Base-by-base conservation (phyloP, 2,329 filamentous ascomycete species). In the Albifimbria verrucaria region DNA sequence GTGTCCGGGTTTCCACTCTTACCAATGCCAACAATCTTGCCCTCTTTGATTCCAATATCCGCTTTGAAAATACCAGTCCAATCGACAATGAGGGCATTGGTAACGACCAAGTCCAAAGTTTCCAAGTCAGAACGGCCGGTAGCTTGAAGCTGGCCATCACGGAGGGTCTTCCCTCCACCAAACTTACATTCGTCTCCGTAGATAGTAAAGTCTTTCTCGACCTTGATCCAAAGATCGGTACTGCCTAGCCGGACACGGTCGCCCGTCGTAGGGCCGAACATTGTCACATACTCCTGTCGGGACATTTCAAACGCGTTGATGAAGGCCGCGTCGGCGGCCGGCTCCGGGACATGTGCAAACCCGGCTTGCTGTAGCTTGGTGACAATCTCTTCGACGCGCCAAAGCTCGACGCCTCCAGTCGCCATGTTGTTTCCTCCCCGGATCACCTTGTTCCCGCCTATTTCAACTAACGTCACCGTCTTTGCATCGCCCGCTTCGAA, bases 1-100 rank as follows among this genome's bases (percentile, higher is more conserved):
- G 96, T 85, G 71, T 97, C 93, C n/a, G 93, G 93, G 64, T 97
- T 97, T 20, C 93, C 93, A 17, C 93, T 91, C 72, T 97, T 97
- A 55, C 93, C 93, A 61, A 97, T 93, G 1, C 85, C 93, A 24
- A 87, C 86, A 63, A 97, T 97, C 39, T 88, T 68, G 2, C 93
- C 92, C 60, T 92, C 73, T 70, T 95, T 96, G 69, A 97, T 86
- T 24, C 93, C 93, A 66, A 97, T 96, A 69, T 97, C 93, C 6
- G 92, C 93, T 75, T 97, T 97, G 78, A 90, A 95, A 65, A 97
- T 96, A 47, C 93, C 93, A 1, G 82, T 88, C 82, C 88, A 95
- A 73, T 97, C 93, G 20, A 97, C 80, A 36, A 97, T 87, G 58
- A 97, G 74, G 5, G 92, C 93, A 64, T 97, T 97, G 2, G 87